Base-by-base conservation (phyloP, 2,329 filamentous ascomycete species). In the Talaromyces rugulosus region DNA sequence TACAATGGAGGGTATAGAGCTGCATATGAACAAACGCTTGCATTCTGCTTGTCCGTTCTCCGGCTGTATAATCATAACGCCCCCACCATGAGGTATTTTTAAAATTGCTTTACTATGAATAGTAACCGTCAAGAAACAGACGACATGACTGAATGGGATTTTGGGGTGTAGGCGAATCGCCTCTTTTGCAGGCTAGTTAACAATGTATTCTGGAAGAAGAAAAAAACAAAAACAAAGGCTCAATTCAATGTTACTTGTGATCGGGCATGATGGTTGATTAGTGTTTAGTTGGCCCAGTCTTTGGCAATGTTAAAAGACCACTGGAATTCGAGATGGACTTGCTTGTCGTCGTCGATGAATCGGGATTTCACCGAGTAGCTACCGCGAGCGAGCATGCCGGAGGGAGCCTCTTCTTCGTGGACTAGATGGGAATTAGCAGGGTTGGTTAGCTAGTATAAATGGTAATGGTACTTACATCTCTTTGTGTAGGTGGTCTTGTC, bases 251-350 rank as follows among this genome's bases (percentile, higher is more conserved):
- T 23, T 23, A 23, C 23, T 23, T 23, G 23, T 23, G 9, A 52
- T 23, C 47, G 27, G 27, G 8, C 11, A 18, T 14, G 47, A 2
- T 52, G 34, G 2, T 34, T 34, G 23, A 23, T 47, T 16, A 47
- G 6, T 12, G 27, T 52, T 16, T 59, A 62, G 23, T 62, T 50
- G 18, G 56, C 56, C 95, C 95, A 98, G 75, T 96, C 91, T 85
- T 98, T 99, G 80, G 89, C 85, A 76, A 99, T 96, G 74, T 97
- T 90, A 72, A 99, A 98, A 65, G 89, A 87, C 95, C 95, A 99
- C 72, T 96, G 90, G 77, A 99, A 99, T 75, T 89, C 84, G 66
- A 99, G 83, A 78, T 99, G 93, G 66, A 85, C 88, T 78, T 92
- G 88, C 77, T 95, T 89, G 80, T 99, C 95, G 72, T 99, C 95